Evolutionary conservation across 2,329 filamentous ascomycete species (phyloP).

Genomic region (Beauveria australis): DNA sequence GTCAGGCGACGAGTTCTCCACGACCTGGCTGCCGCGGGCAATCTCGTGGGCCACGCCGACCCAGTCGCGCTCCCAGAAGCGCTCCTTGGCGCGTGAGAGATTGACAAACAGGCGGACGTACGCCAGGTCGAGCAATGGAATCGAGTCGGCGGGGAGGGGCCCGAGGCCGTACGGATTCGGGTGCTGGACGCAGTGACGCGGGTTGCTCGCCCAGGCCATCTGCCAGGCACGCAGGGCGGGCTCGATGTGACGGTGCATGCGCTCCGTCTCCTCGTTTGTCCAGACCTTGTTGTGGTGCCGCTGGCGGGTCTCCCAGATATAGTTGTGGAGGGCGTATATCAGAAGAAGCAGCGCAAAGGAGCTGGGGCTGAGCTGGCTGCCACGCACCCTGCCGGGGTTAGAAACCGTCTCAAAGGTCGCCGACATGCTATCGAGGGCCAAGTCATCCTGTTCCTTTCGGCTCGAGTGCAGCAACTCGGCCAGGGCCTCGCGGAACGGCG

Average conservation of each 20-base stretch:
- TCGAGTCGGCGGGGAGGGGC: constrained; percentile 80
- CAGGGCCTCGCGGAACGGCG: constrained; percentile 76
- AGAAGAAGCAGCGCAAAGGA: constrained; percentile 86
- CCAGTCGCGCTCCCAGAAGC: constrained; percentile 90
- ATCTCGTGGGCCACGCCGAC: constrained; percentile 85
- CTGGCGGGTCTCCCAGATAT: constrained; percentile 96
- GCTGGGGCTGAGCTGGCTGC: constrained; percentile 67
- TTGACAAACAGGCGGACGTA: constrained; percentile 92
- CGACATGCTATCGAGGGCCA: constrained; percentile 25
- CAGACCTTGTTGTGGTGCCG: constrained; percentile 80
- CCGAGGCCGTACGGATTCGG: constrained; percentile 77
- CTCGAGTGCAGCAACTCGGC: constrained; percentile 74
- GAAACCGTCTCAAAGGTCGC: constrained; percentile 12
- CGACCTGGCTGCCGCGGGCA: constrained; percentile 65
- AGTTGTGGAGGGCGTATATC: constrained; percentile 93
- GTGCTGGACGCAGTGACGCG: constrained; percentile 72
- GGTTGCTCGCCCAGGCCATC: constrained; percentile 80
- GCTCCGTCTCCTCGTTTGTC: constrained; percentile 87
- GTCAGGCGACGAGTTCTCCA: constrained; percentile 61
- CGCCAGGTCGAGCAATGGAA: constrained; percentile 82
- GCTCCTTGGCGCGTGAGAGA: constrained; percentile 83
- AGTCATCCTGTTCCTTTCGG: constrained; percentile 47
- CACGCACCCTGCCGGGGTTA: constrained; percentile 38
- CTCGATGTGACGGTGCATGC: constrained; percentile 93
- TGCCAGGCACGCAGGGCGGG: constrained; percentile 93